Percentiles rank a stretch among this genome's conserved stretches.
phyloP scores from a whole-genome alignment of 768 basidiomycete species.

The Kwoniella shandongensis region DNA sequence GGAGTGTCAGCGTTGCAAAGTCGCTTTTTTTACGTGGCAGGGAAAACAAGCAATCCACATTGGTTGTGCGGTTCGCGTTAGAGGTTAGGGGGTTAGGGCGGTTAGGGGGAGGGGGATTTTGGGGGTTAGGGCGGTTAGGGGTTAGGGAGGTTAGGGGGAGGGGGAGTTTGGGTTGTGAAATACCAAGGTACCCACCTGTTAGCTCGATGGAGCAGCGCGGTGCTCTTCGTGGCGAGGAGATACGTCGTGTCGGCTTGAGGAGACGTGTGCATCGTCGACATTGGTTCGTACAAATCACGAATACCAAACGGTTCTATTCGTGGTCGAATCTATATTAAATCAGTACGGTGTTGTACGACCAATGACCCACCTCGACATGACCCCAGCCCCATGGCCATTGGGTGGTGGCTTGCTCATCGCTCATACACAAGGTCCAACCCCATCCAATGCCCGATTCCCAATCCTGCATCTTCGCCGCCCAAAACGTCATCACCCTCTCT shows the following conservation, averaged over 20 bases:
- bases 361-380: constrained; percentile 23
- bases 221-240: constrained; percentile 35
- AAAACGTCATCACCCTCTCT: constrained; percentile 46
- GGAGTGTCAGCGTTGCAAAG: constrained; percentile 8
- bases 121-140: too few species aligned
- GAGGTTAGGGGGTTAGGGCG: too few species aligned
- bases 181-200: constrained; percentile 39
- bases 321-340: too few species aligned
- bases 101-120: too few species aligned
- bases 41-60: too few species aligned
- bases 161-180: too few species aligned
- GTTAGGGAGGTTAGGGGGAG: too few species aligned
- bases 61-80: too few species aligned
- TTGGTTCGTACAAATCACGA: constrained; percentile 26
- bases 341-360: too few species aligned
- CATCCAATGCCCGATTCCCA: constrained; percentile 41
- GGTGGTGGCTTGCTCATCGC: constrained; percentile 43
- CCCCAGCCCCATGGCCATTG: constrained; percentile 42
- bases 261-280: constrained; percentile 15
- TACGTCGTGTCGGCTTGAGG: constrained; percentile 34
- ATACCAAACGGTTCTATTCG: constrained; percentile 19
- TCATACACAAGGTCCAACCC: constrained; percentile 46
- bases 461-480: constrained; percentile 50
- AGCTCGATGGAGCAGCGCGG: constrained; percentile 37
- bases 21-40: not conserved